Evolutionary conservation across 179 eudicot species (phyloP), one percentile per base, ranked within the genome.

Genomic region (Beta macrorhiza): DNA sequence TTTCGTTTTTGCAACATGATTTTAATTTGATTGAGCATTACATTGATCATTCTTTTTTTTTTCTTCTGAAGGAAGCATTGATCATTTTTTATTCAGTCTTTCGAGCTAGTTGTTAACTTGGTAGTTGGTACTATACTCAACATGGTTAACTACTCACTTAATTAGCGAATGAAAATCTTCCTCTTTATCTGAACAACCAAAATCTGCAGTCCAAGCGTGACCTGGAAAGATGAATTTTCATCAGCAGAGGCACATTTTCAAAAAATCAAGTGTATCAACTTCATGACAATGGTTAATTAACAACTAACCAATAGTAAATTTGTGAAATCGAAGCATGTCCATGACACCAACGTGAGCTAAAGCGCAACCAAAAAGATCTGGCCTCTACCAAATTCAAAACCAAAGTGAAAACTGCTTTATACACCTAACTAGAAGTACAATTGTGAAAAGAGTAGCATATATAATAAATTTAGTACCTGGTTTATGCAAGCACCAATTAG

Each of bases 271-370:
- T 5, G 9, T 59, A 44, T 29, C 12, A 15, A 75, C 61, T 67
- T 37, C 74, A 25, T 69, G 25, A 44, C 29, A 65, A 29, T 17
- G 12, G 42, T 69, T 20, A 65, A 64, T 67, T 64, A n/a, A 42
- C 5, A 57, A n/a, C 93, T 83, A 75, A 93, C 98, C 98, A 17
- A 95, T 91, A 14, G 99, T 96, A 74, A 93, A 96, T 85, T 92
- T 93, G 89, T 96, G 99, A 78, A 89, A 96, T 73, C 96, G 88
- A 79, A 96, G 96, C 97, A 93, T 96, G 84, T 92, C 98, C 99
- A 93, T 91, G 15, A 95, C 98, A 76, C 99, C 98, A 74, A 94
- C 98, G 85, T 93, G 95, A 79, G 99, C 96, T 74, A 92, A 88
- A 79, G 97, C 99, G 80, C 99, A 95, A 10, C 97, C 99, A 83